Conservation (phyloP, 257 asterid genomes). For the Solanum gandarillasii region DNA sequence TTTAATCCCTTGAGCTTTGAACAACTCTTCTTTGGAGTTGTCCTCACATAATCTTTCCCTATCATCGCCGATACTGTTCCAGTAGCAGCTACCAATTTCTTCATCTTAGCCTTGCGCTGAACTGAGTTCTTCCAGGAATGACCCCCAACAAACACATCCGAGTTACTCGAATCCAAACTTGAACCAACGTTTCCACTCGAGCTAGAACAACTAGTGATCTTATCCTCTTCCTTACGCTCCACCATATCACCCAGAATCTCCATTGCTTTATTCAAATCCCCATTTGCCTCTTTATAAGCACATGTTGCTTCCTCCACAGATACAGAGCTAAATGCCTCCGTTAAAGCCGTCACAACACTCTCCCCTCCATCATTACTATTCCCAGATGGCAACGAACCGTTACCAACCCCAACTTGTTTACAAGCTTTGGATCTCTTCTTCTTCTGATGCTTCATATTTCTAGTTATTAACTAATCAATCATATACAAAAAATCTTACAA, state of each 20-base stretch:
- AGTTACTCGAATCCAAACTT: constrained; percentile 42
- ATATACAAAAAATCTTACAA: background rate
- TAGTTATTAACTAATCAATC: background rate
- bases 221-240: constrained; percentile 43
- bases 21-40: constrained; percentile 43
- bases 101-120: constrained; percentile 35
- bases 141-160: constrained; percentile 28
- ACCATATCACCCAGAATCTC: constrained; percentile 20
- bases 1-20: constrained; percentile 25
- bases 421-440: constrained; percentile 47
- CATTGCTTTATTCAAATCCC: constrained; percentile 40
- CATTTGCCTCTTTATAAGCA: constrained; percentile 36
- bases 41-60: constrained; percentile 83
- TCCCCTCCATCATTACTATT: constrained; percentile 7
- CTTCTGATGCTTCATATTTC: constrained; percentile 37
- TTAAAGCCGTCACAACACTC: constrained; percentile 18
- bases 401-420: constrained; percentile 9
- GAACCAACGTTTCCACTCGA: constrained; percentile 55
- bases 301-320: constrained; percentile 45
- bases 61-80: constrained; percentile 65
- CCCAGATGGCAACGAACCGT: background rate
- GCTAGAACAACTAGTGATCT: constrained; percentile 53
- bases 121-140: constrained; percentile 22
- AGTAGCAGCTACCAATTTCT: constrained; percentile 64
- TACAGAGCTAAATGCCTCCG: constrained; percentile 35